Evolutionary conservation across 2,329 filamentous ascomycete species (phyloP), one percentile per base, ranked within the genome.

Genomic region (Akanthomyces uredinophilus): DNA sequence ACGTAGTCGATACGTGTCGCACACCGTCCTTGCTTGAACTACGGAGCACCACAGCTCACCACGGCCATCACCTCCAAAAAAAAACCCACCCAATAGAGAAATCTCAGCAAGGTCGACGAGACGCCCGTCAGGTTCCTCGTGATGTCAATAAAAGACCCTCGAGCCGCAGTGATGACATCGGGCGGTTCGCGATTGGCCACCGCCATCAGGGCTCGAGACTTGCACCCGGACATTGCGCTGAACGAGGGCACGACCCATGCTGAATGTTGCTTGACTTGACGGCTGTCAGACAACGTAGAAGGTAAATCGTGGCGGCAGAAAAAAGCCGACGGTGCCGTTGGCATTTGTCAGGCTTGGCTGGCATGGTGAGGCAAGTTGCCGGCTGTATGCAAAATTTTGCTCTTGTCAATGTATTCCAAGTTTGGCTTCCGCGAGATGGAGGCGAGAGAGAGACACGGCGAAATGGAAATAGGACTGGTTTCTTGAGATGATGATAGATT

Each of bases 121-220:
- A 60, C 55, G 14, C 54, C 50, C 43, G 60, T 64, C 50, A 60
- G 63, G 32, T 51, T 64, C 18, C 43, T 63, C 24, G 60, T 64
- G 60, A 56, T 64, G 60, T 56, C 63, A 22, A 60, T 64, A 46
- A 60, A 60, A 55, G 49, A 55, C 20, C 54, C 63, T 29, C 4
- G 55, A 60, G 13, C 49, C 16, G 24, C 47, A 39, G 55, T 60
- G 6, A 58, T 50, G 53, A 20, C 60, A 63, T 64, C 49, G 63
- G 60, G 63, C 60, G 63, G 20, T 64, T 64, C 43, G 61, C 61
- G 62, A 64, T 64, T 35, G 62, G 61, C 39, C 20, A 44, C 22
- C 39, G 58, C 18, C 61, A 61, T 24, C 63, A 63, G 39, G 46
- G 4, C 35, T 56, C 7, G 63, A 55, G n/a, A 63, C 22, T 10